Evolutionary conservation across 140 eudicot species (phyloP), one percentile per base, ranked within the genome.

Genomic region (Anethum foeniculum): DNA sequence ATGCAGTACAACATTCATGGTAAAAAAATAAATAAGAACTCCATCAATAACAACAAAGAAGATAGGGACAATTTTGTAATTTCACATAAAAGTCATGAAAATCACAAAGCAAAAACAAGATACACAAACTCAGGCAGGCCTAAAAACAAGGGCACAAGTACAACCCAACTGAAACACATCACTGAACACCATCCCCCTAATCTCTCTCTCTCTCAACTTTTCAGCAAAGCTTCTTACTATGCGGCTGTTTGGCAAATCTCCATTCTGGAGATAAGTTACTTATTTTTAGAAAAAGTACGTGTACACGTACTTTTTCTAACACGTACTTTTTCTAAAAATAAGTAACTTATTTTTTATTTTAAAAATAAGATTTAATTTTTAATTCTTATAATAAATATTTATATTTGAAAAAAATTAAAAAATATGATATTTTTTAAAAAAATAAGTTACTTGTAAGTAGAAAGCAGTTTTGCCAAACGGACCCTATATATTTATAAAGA

Each of bases 151-250:
- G 43, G 6, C 83, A 84, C 93, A 83, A 34, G 38, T 34, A 67
- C 27, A 18, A 72, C 71, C 84, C 91, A 89, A 87, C 96, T 83
- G 88, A 90, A 88, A 82, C 82, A 79, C 84, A 81, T 83, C 89
- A 86, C 78, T 81, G 78, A 81, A 74, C 79, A 43, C 38, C 80
- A 58, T 36, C 75, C 82, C 84, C 21, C 36, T 78, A 56, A 46
- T 82, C 79, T 82, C 52, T 47, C 52, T 47, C 52, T 47, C 16
- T 12, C 52, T 47, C 52, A 54, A 71, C 52, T 82, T 79, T 49
- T 75, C 79, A 79, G 81, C 65, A 21, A 56, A 47, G 5, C 14
- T 12, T 12, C 10, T 34, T 34, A 10, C 46, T 67, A 18, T n/a
- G n/a, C n/a, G n/a, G n/a, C n/a, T n/a, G n/a, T n/a, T n/a, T n/a